Conservation (phyloP, 2,329 filamentous ascomycete genomes). For the Xylariaceae sp. region DNA sequence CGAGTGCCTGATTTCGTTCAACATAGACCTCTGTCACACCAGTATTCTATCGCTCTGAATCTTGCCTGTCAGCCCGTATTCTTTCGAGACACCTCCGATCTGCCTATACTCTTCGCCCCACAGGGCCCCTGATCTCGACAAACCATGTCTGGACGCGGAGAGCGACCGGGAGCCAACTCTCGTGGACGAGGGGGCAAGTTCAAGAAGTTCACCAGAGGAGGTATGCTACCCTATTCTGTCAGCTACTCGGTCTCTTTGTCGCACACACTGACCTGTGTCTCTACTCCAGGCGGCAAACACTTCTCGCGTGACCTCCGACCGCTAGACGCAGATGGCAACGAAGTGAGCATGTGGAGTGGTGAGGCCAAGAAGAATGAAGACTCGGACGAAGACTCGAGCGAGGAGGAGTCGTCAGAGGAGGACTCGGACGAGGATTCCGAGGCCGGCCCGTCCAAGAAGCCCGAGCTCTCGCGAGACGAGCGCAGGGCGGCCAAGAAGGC, state of each 20-base stretch:
- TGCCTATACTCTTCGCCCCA: too few species aligned
- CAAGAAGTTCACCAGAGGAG: constrained; percentile 86
- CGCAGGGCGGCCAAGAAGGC: constrained; percentile 83
- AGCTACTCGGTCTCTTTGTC: too few species aligned
- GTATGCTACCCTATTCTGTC: too few species aligned
- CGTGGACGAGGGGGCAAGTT: constrained; percentile 89
- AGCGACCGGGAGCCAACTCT: constrained; percentile 41
- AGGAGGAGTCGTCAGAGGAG: constrained; percentile 35
- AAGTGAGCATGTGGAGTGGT: constrained; percentile 79
- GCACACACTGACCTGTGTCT: too few species aligned
- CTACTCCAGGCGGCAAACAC: constrained; percentile 71
- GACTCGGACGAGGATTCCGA: constrained; percentile 42
- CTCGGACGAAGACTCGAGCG: constrained; percentile 42
- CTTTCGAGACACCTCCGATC: too few species aligned
- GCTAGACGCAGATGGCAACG: constrained; percentile 80
- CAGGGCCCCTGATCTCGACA: not conserved
- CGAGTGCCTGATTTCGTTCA: too few species aligned
- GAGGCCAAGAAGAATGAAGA: constrained; percentile 42
- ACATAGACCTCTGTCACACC: too few species aligned
- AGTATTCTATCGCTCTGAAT: too few species aligned
- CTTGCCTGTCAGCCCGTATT: too few species aligned
- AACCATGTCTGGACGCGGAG: constrained; percentile 35
- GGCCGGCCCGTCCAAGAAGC: constrained; percentile 36
- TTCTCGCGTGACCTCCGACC: constrained; percentile 90
- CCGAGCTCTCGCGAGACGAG: constrained; percentile 71